These are phyloP conservation scores for Chlorella sp. DNA, from an alignment of 139 green algal species.

Conservation along the genomic window DNA sequence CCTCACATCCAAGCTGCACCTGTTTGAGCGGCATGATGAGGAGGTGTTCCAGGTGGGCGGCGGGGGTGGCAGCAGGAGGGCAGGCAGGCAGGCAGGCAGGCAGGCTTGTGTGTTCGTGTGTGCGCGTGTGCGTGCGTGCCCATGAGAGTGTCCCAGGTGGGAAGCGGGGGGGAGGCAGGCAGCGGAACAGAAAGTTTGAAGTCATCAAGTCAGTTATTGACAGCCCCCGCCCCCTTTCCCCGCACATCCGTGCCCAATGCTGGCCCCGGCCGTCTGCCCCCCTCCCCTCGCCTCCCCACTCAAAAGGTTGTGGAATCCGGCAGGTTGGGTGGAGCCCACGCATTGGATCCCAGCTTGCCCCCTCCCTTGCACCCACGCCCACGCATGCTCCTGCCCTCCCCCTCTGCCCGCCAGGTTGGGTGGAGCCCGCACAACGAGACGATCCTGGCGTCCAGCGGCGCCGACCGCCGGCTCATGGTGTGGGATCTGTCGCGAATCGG, in stretches of 20 bases:
- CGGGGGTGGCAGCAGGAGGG: neutral
- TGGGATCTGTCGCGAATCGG: conserved; percentile 98
- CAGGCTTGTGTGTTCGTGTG: no score
- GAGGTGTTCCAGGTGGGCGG: conserved; percentile 95
- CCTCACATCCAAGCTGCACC: conserved; percentile 87
- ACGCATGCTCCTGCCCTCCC: neutral
- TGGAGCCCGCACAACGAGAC: conserved; percentile 98
- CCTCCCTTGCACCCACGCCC: neutral
- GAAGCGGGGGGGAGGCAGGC: no score
- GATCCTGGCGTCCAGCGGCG: conserved; percentile 93
- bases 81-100: neutral
- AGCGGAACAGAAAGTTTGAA: no score
- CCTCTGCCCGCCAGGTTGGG: conserved; percentile 69
- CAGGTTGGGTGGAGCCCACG: no score
- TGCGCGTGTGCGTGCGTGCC: no score
- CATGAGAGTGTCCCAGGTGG: no score
- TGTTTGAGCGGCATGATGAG: conserved; percentile 93
- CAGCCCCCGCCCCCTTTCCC: neutral
- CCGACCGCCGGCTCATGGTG: conserved; percentile 96
- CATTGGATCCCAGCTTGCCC: no score
- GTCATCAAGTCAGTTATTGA: no score
- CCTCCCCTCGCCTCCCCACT: neutral
- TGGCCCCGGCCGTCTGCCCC: neutral
- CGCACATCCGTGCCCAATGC: no score
- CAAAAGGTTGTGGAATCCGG: no score